Conservation (phyloP, 768 basidiomycete genomes). For the Pulveroboletus sp. region DNA sequence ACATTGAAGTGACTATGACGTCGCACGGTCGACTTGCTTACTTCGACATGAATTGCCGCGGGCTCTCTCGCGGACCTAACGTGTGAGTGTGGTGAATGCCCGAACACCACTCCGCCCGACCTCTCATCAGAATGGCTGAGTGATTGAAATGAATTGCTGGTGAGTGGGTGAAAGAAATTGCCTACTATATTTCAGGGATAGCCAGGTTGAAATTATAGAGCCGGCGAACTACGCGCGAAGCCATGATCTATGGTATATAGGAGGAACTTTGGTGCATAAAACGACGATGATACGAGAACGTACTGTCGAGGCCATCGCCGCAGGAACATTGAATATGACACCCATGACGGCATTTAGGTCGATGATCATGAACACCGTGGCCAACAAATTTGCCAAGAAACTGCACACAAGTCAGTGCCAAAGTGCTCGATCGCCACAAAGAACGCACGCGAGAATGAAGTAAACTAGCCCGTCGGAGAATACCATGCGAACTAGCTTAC, state of each 20-base stretch:
- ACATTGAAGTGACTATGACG: neutral
- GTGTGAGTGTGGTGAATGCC: slow-evolving; percentile 14
- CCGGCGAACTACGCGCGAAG: slow-evolving; percentile 56
- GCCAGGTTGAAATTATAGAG: slow-evolving; percentile 43
- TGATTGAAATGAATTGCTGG: neutral
- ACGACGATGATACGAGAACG: slow-evolving; percentile 11
- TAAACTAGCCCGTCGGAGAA: slow-evolving; percentile 70
- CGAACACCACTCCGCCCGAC: slow-evolving; percentile 17
- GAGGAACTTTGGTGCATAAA: neutral
- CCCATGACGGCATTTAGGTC: slow-evolving; percentile 65
- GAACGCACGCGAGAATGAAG: slow-evolving; percentile 66
- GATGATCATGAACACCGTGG: slow-evolving; percentile 58
- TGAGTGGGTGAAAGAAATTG: neutral
- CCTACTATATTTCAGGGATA: slow-evolving; percentile 30
- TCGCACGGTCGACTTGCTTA: slow-evolving; percentile 9
- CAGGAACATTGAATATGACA: slow-evolving; percentile 62
- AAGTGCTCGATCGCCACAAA: slow-evolving; percentile 11
- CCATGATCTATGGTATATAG: slow-evolving; percentile 42
- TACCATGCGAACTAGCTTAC: slow-evolving; percentile 55
- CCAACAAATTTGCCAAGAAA: slow-evolving; percentile 39
- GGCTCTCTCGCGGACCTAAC: slow-evolving; percentile 13
- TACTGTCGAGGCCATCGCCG: slow-evolving; percentile 51
- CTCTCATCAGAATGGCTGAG: slow-evolving; percentile 18
- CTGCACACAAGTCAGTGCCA: slow-evolving; percentile 23
- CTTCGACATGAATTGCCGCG: slow-evolving; percentile 33